A percentile compares a stretch with the other conserved stretches of the same genome.
Evolutionary conservation across 306 rosid species (phyloP).

Genomic region (Fragaria ananassa): DNA sequence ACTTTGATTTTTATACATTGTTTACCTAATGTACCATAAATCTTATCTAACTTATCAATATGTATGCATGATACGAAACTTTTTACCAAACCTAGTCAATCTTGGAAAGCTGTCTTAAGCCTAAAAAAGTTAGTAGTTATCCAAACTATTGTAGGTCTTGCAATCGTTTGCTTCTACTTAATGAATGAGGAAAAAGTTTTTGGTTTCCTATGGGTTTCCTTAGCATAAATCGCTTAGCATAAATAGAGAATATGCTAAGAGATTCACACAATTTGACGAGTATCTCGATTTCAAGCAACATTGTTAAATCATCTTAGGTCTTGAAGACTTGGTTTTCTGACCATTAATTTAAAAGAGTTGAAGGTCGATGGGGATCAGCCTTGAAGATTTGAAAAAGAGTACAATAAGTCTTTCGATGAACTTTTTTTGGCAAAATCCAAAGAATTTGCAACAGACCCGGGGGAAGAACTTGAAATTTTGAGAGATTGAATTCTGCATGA

Average conservation of each 20-base stretch:
- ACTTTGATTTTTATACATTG: too few relatives aligned
- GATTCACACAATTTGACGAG: neutral
- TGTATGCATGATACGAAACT: too few relatives aligned
- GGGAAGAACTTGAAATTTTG: neutral
- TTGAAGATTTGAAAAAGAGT: neutral
- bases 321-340: neutral
- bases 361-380: neutral
- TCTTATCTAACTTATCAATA: too few relatives aligned
- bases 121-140: neutral
- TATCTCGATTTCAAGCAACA: neutral
- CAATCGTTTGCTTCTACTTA: neutral
- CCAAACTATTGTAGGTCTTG: neutral
- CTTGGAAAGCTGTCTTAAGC: neutral
- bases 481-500: neutral
- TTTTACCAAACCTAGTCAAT: too few relatives aligned
- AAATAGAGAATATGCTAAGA: too few relatives aligned
- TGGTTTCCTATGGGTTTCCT: neutral
- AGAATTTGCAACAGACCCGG: neutral
- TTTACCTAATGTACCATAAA: too few relatives aligned
- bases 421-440: neutral
- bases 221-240: too few relatives aligned
- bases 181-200: neutral
- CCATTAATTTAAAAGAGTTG: neutral
- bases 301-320: neutral
- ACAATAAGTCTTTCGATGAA: neutral